Conservation (phyloP, 495 filamentous ascomycete species). For the Rhypophila decipiens region DNA sequence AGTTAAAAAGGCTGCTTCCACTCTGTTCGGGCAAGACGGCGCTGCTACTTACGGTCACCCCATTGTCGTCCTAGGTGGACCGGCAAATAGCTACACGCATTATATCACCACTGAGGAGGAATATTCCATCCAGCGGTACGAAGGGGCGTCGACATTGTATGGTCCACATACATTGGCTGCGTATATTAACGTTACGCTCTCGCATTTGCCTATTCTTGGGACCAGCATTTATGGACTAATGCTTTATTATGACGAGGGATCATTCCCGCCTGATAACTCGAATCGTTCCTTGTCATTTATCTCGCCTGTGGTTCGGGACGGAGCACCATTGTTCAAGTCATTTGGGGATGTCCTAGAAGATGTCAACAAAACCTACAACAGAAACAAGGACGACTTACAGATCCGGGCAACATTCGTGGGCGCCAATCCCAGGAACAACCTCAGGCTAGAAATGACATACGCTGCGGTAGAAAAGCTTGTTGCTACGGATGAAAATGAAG, state of each 20-base stretch:
- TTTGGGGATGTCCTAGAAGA: slow-evolving; percentile 72
- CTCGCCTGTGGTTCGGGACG: slow-evolving; percentile 69
- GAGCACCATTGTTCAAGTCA: slow-evolving; percentile 57
- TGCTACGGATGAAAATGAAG: slow-evolving; percentile 4
- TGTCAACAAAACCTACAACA: slow-evolving; percentile 44
- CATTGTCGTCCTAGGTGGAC: slow-evolving; percentile 82
- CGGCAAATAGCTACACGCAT: slow-evolving; percentile 92
- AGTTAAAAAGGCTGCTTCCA: slow-evolving; percentile 9
- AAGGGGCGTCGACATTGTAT: slow-evolving; percentile 92
- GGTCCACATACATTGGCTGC: slow-evolving; percentile 87
- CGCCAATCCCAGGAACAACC: slow-evolving; percentile 85
- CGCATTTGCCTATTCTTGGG: slow-evolving; percentile 63
- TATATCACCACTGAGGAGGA: slow-evolving; percentile 94
- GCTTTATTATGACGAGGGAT: slow-evolving; percentile 38
- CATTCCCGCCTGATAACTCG: slow-evolving; percentile 74
- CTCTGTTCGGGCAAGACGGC: not conserved
- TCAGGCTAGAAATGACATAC: slow-evolving; percentile 71
- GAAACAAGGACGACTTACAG: slow-evolving; percentile 55
- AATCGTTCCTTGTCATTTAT: slow-evolving; percentile 79
- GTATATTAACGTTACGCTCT: slow-evolving; percentile 78
- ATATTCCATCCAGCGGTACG: slow-evolving; percentile 84
- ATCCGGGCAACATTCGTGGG: slow-evolving; percentile 71
- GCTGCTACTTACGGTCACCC: slow-evolving; percentile 31
- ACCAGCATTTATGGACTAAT: slow-evolving; percentile 20
- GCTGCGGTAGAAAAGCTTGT: slow-evolving; percentile 65